These are phyloP conservation scores for Sporothrix variecibatus DNA, from an alignment of 2,329 filamentous ascomycete genomes.

Conservation along the genomic window DNA sequence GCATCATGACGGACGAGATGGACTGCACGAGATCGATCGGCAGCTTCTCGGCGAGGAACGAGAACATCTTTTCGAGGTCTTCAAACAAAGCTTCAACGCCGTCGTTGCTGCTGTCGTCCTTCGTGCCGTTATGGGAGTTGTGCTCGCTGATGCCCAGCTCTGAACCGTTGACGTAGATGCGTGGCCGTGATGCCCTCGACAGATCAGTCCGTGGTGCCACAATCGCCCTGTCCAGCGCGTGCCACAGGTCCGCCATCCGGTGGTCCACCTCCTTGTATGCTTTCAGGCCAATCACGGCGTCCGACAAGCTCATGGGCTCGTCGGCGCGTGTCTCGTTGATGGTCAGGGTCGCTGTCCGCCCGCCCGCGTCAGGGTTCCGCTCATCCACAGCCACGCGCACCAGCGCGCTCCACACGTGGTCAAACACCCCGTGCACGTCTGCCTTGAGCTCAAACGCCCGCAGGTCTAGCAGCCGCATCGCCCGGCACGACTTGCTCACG, in stretches of 20 bases:
- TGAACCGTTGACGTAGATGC: conserved; percentile 49
- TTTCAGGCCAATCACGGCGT: conserved; percentile 58
- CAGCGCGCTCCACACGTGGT: conserved; percentile 69
- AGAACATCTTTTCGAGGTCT: conserved; percentile 55
- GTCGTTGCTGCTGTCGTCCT: conserved; percentile 35
- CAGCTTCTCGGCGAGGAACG: conserved; percentile 54
- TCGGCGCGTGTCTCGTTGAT: conserved; percentile 38
- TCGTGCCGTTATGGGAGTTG: conserved; percentile 36
- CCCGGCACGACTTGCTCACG: conserved; percentile 61
- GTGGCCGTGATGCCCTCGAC: conserved; percentile 38
- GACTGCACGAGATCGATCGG: conserved; percentile 58
- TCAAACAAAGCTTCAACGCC: conserved; percentile 54
- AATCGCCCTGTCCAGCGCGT: conserved; percentile 62
- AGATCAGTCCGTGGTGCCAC: conserved; percentile 60
- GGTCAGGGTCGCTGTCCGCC: conserved; percentile 44
- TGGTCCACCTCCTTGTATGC: conserved; percentile 63
- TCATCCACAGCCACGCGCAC: conserved; percentile 62
- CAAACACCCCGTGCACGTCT: conserved; percentile 66
- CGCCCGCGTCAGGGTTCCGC: conserved; percentile 57
- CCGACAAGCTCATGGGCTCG: conserved; percentile 54
- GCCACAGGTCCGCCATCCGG: conserved; percentile 62
- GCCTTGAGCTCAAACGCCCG: conserved; percentile 67
- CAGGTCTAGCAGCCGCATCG: conserved; percentile 64
- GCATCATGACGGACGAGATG: conserved; percentile 71
- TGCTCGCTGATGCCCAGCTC: conserved; percentile 46